A percentile compares a stretch with the other conserved stretches of the same genome.
Conservation (phyloP, 1,284 basidiomycete genomes). For the Trametes pubescens region DNA sequence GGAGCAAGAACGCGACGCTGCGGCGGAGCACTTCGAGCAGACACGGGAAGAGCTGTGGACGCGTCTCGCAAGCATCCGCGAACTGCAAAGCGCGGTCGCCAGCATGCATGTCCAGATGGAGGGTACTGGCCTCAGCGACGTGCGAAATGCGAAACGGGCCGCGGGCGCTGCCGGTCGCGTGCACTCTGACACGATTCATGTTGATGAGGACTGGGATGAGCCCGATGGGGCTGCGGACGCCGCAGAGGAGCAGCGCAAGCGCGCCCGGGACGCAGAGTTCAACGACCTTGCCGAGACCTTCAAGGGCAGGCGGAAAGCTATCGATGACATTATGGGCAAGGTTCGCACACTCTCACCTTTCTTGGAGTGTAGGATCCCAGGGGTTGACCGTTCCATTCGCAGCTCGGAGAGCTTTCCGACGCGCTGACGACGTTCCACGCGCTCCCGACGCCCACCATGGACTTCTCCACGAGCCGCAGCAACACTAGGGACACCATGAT, state of each 20-base stretch:
- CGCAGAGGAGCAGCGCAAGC: slow-evolving; percentile 43
- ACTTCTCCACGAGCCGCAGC: slow-evolving; percentile 47
- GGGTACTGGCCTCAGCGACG: slow-evolving; percentile 52
- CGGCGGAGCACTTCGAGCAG: slow-evolving; percentile 36
- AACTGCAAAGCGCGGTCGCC: slow-evolving; percentile 74
- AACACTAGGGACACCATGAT: slow-evolving; percentile 42
- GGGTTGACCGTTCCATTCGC: slow-evolving; percentile 13
- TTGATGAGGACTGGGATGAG: slow-evolving; percentile 44
- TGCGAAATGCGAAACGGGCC: slow-evolving; percentile 34
- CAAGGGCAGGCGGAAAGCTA: slow-evolving; percentile 68
- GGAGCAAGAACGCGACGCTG: slow-evolving; percentile 32
- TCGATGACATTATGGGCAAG: slow-evolving; percentile 76
- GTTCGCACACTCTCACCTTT: slow-evolving; percentile 37
- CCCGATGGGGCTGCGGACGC: slow-evolving; percentile 40
- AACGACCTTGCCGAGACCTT: slow-evolving; percentile 70
- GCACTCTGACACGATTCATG: slow-evolving; percentile 39
- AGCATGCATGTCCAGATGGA: slow-evolving; percentile 79
- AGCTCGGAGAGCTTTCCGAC: slow-evolving; percentile 68
- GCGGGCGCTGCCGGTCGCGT: slow-evolving; percentile 37
- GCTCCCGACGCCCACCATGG: slow-evolving; percentile 59
- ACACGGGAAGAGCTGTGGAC: slow-evolving; percentile 67
- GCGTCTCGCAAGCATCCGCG: slow-evolving; percentile 68
- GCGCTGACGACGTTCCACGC: slow-evolving; percentile 67
- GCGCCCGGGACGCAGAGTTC: slow-evolving; percentile 68
- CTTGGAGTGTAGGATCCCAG: slow-evolving; percentile 4